phyloP scores from a whole-genome alignment of 192 early-diverging fungal species.

The Backusella circina region DNA sequence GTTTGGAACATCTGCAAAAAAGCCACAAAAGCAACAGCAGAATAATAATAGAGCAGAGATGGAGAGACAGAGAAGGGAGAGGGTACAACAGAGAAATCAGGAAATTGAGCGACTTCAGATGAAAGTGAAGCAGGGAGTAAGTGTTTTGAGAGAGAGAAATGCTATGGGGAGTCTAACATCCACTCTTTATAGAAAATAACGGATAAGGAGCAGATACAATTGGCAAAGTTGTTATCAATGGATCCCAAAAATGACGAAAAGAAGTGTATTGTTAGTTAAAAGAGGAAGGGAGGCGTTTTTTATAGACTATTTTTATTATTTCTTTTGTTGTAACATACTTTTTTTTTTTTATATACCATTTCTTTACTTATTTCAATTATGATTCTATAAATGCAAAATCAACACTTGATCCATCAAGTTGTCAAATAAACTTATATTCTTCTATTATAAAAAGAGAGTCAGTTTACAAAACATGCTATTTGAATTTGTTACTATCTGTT shows the following conservation, averaged over 20 bases:
- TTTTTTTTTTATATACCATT: neutral
- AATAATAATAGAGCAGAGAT: neutral
- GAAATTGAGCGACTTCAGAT: slow-evolving; percentile 6
- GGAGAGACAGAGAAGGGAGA: neutral
- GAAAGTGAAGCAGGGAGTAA: slow-evolving; percentile 11
- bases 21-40: neutral
- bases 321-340: neutral
- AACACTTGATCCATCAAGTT: neutral
- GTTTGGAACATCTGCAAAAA: neutral
- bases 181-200: slow-evolving; percentile 12
- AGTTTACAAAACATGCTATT: neutral
- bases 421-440: neutral
- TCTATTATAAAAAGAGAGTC: neutral
- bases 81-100: neutral
- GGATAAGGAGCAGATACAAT: slow-evolving; percentile 11
- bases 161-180: no score
- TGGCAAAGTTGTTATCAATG: slow-evolving; percentile 16
- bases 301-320: neutral
- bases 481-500: neutral
- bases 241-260: neutral
- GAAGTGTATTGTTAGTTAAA: slow-evolving; percentile 1
- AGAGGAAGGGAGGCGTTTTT: neutral
- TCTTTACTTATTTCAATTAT: neutral
- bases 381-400: no score
- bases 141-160: no score